Evolutionary conservation across 2,329 filamentous ascomycete species (phyloP), one percentile per base, ranked within the genome.

Genomic region (Coniella lustricola): DNA sequence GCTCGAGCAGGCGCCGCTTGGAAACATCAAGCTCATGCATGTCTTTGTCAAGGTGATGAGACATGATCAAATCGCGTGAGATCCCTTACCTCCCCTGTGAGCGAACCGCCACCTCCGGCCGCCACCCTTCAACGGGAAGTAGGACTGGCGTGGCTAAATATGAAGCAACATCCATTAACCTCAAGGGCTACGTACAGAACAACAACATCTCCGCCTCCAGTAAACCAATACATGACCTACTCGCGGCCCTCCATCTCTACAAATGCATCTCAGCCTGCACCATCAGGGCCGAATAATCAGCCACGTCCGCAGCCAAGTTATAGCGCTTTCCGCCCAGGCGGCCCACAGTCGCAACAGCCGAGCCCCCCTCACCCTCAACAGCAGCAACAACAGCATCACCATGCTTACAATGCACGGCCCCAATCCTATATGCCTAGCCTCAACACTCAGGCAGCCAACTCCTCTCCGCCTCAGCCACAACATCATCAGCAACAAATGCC

Each of bases 291-390:
- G 18, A 54, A 59, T 65, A 37, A 74, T 63, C 72, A 65, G 47
- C 68, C 65, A 16, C 67, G 64, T 49, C 79, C 78, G 49, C 79
- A 77, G 14, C 82, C 82, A 3, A 77, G 82, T 59, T 84, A 81
- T 63, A 85, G 85, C 57, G 81, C 82, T 9, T 43, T 44, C 4
- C 42, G 29, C n/a, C 42, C 42, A 8, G 20, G 20, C 1, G 25
- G 25, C 10, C 10, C 36, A 1, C 44, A 41, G 3, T 20, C 20
- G 18, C 44, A 46, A 21, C 44, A 39, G 32, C 34, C 43, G 31
- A 65, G 76, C 36, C 73, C 5, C 25, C 25, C 25, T 10, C 25
- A 29, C 36, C 73, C n/a, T n/a, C n/a, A n/a, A n/a, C n/a, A n/a
- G n/a, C n/a, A n/a, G n/a, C n/a, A n/a, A n/a, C n/a, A n/a, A n/a